A percentile compares a stretch with the other conserved stretches of the same genome.
Evolutionary conservation across 257 asterid genomes (phyloP).

Genomic region (Scutellaria barbata): DNA sequence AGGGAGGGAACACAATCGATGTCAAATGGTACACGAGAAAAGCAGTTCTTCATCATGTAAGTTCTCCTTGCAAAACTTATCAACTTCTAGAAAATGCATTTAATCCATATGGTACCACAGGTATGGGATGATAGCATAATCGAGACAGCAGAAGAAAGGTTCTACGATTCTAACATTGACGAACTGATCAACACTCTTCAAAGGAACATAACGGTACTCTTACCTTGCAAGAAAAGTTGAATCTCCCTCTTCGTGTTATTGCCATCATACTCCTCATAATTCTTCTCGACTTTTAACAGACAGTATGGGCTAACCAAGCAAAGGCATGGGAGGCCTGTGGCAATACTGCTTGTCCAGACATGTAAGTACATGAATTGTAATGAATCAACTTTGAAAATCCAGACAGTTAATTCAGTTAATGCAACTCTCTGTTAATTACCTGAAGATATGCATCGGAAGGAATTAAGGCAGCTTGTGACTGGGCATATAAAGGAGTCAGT

Average conservation of each 20-base stretch:
- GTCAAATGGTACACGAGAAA: conserved; percentile 82
- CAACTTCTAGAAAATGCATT: background rate
- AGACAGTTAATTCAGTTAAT: background rate
- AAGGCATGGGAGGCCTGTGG: conserved; percentile 79
- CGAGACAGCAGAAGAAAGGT: conserved; percentile 67
- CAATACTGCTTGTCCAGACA: conserved; percentile 66
- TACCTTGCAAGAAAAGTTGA: background rate
- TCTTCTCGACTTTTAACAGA: conserved; percentile 43
- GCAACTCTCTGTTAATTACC: background rate
- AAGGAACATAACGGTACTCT: conserved; percentile 68
- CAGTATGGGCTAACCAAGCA: conserved; percentile 71
- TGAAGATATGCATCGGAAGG: conserved; percentile 84
- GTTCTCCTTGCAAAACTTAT: conserved; percentile 17
- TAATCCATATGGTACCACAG: conserved; percentile 35
- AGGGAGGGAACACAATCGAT: conserved; percentile 68
- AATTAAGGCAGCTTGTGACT: conserved; percentile 80
- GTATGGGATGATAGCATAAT: conserved; percentile 87
- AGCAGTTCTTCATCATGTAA: conserved; percentile 81
- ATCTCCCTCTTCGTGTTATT: background rate
- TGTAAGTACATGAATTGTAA: conserved; percentile 43
- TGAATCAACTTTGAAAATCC: background rate
- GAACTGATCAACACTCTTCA: conserved; percentile 57
- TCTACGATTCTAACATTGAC: conserved; percentile 51
- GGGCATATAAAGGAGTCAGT: conserved; percentile 79
- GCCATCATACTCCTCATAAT: background rate